These are phyloP conservation scores for Mortierella sp. DNA, from an alignment of 371 early-diverging fungal genomes.

Conservation along the genomic window DNA sequence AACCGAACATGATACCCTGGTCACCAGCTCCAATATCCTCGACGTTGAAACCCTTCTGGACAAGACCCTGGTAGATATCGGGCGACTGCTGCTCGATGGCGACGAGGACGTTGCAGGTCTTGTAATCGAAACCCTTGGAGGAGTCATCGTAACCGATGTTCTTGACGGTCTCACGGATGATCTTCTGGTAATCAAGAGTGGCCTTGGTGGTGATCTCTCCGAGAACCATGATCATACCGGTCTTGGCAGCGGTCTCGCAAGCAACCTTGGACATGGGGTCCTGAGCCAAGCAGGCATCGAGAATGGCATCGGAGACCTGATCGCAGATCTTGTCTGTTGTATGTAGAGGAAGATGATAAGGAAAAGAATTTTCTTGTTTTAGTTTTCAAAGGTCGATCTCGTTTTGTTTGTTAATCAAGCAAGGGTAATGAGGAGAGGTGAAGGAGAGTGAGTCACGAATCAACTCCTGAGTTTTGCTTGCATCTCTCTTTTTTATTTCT, in stretches of 20 bases:
- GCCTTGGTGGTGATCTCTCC: slow-evolving; percentile 99
- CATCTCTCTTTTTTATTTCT: background rate
- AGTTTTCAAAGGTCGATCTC: slow-evolving; percentile 10
- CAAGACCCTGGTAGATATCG: slow-evolving; percentile 98
- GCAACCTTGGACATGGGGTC: slow-evolving; percentile 99
- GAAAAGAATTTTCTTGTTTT: slow-evolving; percentile 6
- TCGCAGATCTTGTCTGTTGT: slow-evolving; percentile 99
- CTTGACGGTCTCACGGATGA: slow-evolving; percentile 97
- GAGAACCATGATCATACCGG: slow-evolving; percentile 99
- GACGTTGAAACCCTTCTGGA: slow-evolving; percentile 89
- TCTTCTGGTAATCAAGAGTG: slow-evolving; percentile 97
- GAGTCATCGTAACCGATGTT: slow-evolving; percentile 99
- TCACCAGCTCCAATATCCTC: slow-evolving; percentile 99
- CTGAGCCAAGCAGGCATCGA: slow-evolving; percentile 97
- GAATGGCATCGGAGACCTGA: slow-evolving; percentile 98
- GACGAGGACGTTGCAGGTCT: slow-evolving; percentile 99
- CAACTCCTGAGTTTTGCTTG: background rate
- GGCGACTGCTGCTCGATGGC: slow-evolving; percentile 99
- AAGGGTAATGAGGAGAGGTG: background rate
- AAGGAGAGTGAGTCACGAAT: background rate
- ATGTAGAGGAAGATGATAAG: background rate
- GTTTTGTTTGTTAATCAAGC: background rate
- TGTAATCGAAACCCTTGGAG: slow-evolving; percentile 99
- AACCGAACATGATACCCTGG: slow-evolving; percentile 98
- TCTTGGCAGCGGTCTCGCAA: slow-evolving; percentile 99